Evolutionary conservation across 352 stramenopile genomes (phyloP).

Genomic region (Phytopythium sindhum): DNA sequence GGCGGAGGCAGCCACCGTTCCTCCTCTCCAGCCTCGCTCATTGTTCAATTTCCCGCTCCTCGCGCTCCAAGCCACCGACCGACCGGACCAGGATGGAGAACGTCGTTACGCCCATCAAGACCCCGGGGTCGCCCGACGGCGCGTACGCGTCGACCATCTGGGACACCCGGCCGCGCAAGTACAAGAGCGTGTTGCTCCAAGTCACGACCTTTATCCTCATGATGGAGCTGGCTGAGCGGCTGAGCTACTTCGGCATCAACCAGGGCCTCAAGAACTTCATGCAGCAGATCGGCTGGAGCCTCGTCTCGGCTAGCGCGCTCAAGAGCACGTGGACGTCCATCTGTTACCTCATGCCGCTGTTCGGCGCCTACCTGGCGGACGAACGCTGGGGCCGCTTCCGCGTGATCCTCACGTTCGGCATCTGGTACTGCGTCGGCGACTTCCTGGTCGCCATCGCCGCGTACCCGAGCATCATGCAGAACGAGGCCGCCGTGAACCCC

Average conservation of each 20-base stretch:
- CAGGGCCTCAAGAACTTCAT: constrained; percentile 60
- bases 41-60: neutral
- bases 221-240: constrained; percentile 61
- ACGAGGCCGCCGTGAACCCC: constrained; percentile 30
- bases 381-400: constrained; percentile 60
- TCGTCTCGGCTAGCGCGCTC: constrained; percentile 43
- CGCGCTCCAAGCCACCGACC: neutral
- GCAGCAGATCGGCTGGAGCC: constrained; percentile 44
- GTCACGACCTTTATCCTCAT: constrained; percentile 57
- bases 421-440: constrained; percentile 62
- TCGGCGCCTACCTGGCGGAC: constrained; percentile 54
- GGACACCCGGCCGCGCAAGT: constrained; percentile 43
- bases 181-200: constrained; percentile 52
- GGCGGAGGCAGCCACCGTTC: neutral
- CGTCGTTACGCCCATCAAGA: constrained; percentile 13
- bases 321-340: constrained; percentile 63
- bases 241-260: constrained; percentile 60
- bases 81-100: constrained; percentile 7
- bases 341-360: constrained; percentile 49
- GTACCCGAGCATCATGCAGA: constrained; percentile 44
- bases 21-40: neutral
- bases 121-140: constrained; percentile 14
- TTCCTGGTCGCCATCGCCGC: constrained; percentile 55
- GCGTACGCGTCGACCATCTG: constrained; percentile 23
- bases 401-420: constrained; percentile 53